phyloP scores from a whole-genome alignment of 202 grass and related monocot species.

The Cymbopogon flexuosus region DNA sequence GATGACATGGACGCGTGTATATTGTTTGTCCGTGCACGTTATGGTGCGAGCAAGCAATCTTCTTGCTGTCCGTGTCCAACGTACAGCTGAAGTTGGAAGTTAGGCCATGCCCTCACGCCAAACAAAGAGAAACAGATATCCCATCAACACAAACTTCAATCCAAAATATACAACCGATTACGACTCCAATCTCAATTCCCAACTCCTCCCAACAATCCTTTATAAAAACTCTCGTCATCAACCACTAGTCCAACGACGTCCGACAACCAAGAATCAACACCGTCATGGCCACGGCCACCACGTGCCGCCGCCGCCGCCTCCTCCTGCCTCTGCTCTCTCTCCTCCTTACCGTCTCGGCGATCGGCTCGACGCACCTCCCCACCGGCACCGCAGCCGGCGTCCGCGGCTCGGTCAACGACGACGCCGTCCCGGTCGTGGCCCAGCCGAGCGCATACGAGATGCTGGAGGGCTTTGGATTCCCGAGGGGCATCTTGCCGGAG shows the following conservation, averaged over 20 bases:
- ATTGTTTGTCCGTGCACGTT: background rate
- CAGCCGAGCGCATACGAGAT: constrained; percentile 71
- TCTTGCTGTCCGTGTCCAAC: constrained; percentile 5
- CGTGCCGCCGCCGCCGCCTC: background rate
- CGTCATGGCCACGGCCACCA: background rate
- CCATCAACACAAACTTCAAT: background rate
- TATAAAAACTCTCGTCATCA: background rate
- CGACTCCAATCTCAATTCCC: background rate
- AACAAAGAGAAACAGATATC: background rate
- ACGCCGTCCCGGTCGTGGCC: background rate
- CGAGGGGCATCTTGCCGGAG: constrained; percentile 62
- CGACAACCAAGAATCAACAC: background rate
- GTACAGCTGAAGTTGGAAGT: constrained; percentile 15
- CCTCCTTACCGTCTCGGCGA: background rate
- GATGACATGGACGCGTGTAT: background rate
- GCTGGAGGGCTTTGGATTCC: constrained; percentile 76
- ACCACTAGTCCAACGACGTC: background rate
- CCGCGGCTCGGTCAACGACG: too few species aligned
- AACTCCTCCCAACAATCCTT: background rate
- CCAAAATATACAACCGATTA: background rate
- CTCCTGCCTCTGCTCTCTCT: background rate
- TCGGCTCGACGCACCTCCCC: background rate
- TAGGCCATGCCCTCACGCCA: background rate
- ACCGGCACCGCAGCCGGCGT: background rate
- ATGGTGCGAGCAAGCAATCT: background rate